phyloP scores from a whole-genome alignment of 768 basidiomycete species.

The Chalciporus sphaerocephalus region DNA sequence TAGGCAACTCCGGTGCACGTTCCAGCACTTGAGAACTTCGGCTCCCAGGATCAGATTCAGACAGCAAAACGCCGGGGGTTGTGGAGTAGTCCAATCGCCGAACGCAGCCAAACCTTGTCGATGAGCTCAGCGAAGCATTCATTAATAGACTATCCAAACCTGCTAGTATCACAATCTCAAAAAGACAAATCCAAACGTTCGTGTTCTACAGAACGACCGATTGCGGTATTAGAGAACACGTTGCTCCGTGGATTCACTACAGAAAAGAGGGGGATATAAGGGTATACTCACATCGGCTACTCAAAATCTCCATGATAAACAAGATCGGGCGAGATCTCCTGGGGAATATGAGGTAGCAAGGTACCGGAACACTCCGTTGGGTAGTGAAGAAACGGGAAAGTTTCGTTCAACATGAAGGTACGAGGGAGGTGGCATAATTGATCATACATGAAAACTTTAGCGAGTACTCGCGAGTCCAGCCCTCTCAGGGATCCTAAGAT shows the following conservation, averaged over 20 bases:
- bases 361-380: slow-evolving; percentile 17
- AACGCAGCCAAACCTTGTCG: slow-evolving; percentile 24
- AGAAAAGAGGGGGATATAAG: neutral
- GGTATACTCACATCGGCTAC: slow-evolving; percentile 5
- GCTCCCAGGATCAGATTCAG: slow-evolving; percentile 12
- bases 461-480: slow-evolving; percentile 20
- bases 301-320: slow-evolving; percentile 6
- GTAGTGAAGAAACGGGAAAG: slow-evolving; percentile 4
- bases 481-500: slow-evolving; percentile 27
- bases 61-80: slow-evolving; percentile 22
- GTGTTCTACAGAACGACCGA: slow-evolving; percentile 5
- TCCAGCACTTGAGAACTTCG: slow-evolving; percentile 3
- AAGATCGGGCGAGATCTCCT: slow-evolving; percentile 3
- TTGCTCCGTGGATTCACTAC: slow-evolving; percentile 7
- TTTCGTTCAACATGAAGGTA: slow-evolving; percentile 17
- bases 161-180: slow-evolving; percentile 10
- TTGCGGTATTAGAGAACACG: slow-evolving; percentile 10
- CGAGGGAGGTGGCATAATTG: slow-evolving; percentile 16
- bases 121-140: slow-evolving; percentile 28
- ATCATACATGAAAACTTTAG: slow-evolving; percentile 21
- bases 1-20: slow-evolving; percentile 23
- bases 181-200: slow-evolving; percentile 8
- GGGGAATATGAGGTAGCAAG: slow-evolving; percentile 16
- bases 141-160: slow-evolving; percentile 25
- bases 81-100: slow-evolving; percentile 27